Evolutionary conservation across 192 early-diverging fungal species (phyloP), one percentile per base, ranked within the genome.

Genomic region (Irineochytrium annulatum): DNA sequence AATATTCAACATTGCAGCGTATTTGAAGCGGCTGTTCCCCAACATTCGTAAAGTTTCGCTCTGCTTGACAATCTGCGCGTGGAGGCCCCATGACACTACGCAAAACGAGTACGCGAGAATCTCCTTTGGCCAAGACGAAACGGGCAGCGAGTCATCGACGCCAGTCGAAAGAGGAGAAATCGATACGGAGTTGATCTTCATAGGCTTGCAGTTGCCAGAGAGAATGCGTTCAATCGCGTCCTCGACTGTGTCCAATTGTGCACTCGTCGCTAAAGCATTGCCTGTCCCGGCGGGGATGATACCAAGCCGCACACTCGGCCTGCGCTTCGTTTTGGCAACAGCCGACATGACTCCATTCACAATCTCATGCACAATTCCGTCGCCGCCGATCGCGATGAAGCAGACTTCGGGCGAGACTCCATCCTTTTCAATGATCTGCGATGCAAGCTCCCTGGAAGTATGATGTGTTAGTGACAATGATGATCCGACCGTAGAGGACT

Each of bases 321-420:
- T 39, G 6, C 11, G 20, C 17, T 5, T 0, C 22, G 54, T 34
- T 14, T 11, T 22, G 1, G 61, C 3, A 27, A 65, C 19, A n/a
- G n/a, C n/a, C n/a, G n/a, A n/a, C n/a, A n/a, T n/a, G 22, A 66
- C 16, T 34, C 63, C 67, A 39, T 69, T 69, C 19, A 69, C 34
- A 62, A 68, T 35, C 34, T 69, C 67, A 44, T 69, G 67, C 13
- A 69, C n/a, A n/a, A 63, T 32, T 57, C 67, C 67, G 67, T 69
- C 67, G 2, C 67, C 67, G 31, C 59, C 59, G 16, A 54, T 28
- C 11, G 29, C 20, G 19, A 58, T n/a, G 22, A 58, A n/a, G n/a
- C n/a, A n/a, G n/a, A n/a, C n/a, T n/a, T n/a, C n/a, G n/a, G n/a
- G n/a, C n/a, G n/a, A n/a, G n/a, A n/a, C n/a, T n/a, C n/a, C n/a